Base-by-base conservation (phyloP, 2,329 filamentous ascomycete species). In the Chrysosphaeria jannelii region DNA sequence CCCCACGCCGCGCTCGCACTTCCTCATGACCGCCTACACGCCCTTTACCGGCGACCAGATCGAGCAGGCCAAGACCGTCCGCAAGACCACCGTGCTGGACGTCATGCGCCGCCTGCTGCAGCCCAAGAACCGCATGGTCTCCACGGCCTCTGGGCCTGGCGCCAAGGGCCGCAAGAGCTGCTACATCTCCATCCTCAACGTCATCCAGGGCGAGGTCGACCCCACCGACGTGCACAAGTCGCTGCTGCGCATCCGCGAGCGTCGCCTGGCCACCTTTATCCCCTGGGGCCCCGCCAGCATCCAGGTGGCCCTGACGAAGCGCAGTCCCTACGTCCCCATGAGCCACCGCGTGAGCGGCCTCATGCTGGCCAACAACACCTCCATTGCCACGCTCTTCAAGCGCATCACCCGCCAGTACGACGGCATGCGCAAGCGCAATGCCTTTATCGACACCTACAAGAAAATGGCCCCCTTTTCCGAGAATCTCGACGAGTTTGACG, bases 61-160 rank as follows among this genome's bases (percentile, higher is more conserved):
- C 26, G 81, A 91, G 39, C 75, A 90, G 43, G 85, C 81, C 26
- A 91, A 90, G 53, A 91, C 81, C 2, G 78, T 97, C 16, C 74
- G 88, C 30, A 97, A 93, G 48, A 97, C 88, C 3, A 97, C 85
- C 1, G 85, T 97, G 6, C 48, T 97, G 19, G 85, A 97, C 41
- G 88, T 97, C 30, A 97, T 97, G 85, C 65, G 85, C 27, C 61
- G 85, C 28, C 52, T 97, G 13, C 52, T 97, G 28, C 88, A 97
- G 46, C 85, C 85, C 19, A 97, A 97, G 55, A 97, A 97, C 46
- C 68, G 88, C 41, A 97, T 97, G 85, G 85, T 97, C 21, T 90
- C 79, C 13, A 90, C 85, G 12, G 70, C 78, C 27, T 79, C 81
- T 2, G 74, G 71, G 36, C 26, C 23, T 5, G 27, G 27, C 21